Evolutionary conservation across 768 basidiomycete genomes (phyloP).

Genomic region (Lactarius sp.): DNA sequence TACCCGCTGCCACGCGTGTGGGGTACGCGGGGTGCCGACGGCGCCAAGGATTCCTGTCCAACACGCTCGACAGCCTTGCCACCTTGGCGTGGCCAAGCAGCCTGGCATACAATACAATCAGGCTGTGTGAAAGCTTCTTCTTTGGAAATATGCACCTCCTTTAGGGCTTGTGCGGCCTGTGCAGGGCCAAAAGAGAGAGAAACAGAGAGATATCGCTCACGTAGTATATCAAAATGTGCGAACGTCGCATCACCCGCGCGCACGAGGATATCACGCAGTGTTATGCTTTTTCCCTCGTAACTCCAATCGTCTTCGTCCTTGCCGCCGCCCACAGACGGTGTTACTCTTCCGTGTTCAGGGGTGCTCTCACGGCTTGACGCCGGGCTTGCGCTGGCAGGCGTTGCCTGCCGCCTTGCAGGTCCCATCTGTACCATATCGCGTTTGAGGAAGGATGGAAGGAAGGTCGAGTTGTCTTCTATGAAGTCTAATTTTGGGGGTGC

Average conservation of each 20-base stretch:
- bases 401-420: conserved; percentile 7
- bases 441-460: conserved; percentile 21
- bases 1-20: conserved; percentile 14
- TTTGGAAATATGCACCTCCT: background rate
- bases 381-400: conserved; percentile 11
- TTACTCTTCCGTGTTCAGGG: conserved; percentile 17
- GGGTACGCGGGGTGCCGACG: conserved; percentile 21
- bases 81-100: conserved; percentile 18
- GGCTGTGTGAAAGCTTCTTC: background rate
- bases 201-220: conserved; percentile 25
- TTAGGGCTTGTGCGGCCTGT: conserved; percentile 9
- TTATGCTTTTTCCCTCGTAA: conserved; percentile 44
- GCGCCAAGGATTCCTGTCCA: background rate
- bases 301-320: conserved; percentile 31
- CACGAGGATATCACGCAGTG: conserved; percentile 44
- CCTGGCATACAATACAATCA: background rate
- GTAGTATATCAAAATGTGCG: conserved; percentile 37
- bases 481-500: conserved; percentile 18
- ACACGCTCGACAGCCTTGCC: conserved; percentile 22
- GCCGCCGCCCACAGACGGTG: conserved; percentile 7
- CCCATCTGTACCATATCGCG: conserved; percentile 19
- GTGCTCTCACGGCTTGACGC: conserved; percentile 20
- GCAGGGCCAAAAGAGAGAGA: background rate
- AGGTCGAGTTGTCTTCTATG: conserved; percentile 21
- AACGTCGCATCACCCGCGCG: conserved; percentile 34